Base-by-base conservation (phyloP, 306 rosid species). In the Vicia sativa region DNA sequence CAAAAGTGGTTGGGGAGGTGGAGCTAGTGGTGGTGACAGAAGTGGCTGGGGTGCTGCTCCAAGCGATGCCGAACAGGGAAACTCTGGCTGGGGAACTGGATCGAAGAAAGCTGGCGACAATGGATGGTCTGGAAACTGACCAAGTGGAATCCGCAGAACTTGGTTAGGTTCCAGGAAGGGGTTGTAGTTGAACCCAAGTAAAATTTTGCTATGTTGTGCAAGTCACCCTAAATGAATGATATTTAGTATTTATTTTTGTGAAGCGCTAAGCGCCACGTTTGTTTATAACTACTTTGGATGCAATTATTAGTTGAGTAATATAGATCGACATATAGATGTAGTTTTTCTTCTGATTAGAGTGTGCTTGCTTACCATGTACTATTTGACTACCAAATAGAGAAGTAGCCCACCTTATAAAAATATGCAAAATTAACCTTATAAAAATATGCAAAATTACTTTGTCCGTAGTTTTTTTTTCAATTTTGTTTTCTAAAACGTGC, bases 1-100 rank as follows among this genome's bases (percentile, higher is more conserved):
- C 29, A 43, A 70, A 14, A 53, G 62, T 25, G 84, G 79, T 7
- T 53, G 59, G 59, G 72, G 78, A 5, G 66, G 69, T 8, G 83
- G 81, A 23, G 13, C 56, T 18, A 49, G 26, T n/a, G 23, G 18
- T 61, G 67, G 49, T 35, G 75, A 60, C 41, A 39, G 62, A n/a
- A 44, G 61, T 45, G 65, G 78, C 58, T 12, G 46, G 15, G 61
- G 38, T n/a, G 23, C 50, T 61, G 67, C 34, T 60, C 0, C 15
- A 35, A 37, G 10, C 0, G 65, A 60, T 11, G 49, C 67, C 11
- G 67, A 61, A 39, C 67, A 10, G 11, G 67, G 31, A 38, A 61
- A 25, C 34, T 61, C 67, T 39, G 67, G 50, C 18, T 19, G 67
- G 67, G 67, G 49, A 61, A 11, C 34, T 38, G 67, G 49, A 7